Conservation (phyloP, 2,329 filamentous ascomycete genomes). For the Plenodomus lindquistii region DNA sequence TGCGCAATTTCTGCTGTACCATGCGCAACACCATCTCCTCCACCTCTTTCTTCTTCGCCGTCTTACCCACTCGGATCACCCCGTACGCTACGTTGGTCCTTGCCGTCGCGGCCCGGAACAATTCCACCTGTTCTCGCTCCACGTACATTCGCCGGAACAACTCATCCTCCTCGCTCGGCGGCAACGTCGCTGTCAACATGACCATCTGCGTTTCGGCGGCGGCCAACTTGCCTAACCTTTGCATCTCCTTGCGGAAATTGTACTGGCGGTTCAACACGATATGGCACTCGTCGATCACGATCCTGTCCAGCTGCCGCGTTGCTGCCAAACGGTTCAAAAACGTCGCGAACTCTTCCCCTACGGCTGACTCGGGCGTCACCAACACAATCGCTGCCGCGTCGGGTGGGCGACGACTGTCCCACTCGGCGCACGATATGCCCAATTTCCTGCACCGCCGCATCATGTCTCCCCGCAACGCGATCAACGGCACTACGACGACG, state of each 20-base stretch:
- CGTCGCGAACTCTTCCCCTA: slow-evolving; percentile 21
- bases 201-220: slow-evolving; percentile 23
- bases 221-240: slow-evolving; percentile 17
- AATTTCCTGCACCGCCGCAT: slow-evolving; percentile 13
- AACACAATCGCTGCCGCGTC: slow-evolving; percentile 22
- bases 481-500: slow-evolving; percentile 27
- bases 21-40: slow-evolving; percentile 3
- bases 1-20: slow-evolving; percentile 2
- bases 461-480: slow-evolving; percentile 24
- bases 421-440: slow-evolving; percentile 18
- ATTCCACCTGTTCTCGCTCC: slow-evolving; percentile 8
- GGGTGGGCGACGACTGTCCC: slow-evolving; percentile 14
- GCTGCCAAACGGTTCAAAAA: slow-evolving; percentile 21
- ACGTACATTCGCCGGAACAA: slow-evolving; percentile 13
- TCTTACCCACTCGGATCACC: background rate
- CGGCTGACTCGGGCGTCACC: slow-evolving; percentile 26
- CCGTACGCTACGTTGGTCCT: slow-evolving; percentile 8
- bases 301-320: slow-evolving; percentile 18
- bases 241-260: slow-evolving; percentile 14
- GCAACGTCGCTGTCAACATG: slow-evolving; percentile 24
- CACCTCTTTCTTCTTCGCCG: slow-evolving; percentile 3
- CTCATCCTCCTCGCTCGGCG: slow-evolving; percentile 17
- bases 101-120: slow-evolving; percentile 9
- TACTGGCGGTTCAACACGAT: slow-evolving; percentile 20
- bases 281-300: slow-evolving; percentile 24